phyloP scores from a whole-genome alignment of 176 grass and related monocot genomes.

The Aegilops bicornis region DNA sequence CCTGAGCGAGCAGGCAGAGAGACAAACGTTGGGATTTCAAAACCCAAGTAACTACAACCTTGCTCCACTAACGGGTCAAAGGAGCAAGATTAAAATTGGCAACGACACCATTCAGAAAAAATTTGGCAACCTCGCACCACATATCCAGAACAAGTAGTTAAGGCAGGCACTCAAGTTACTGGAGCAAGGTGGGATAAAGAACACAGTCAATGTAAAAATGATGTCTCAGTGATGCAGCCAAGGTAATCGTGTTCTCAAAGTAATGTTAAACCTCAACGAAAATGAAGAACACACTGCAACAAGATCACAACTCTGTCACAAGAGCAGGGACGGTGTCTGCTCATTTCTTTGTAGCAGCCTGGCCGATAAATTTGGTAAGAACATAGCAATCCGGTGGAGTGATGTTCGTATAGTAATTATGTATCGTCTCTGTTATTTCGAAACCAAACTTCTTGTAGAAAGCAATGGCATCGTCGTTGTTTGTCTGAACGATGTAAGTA shows the following conservation, averaged over 20 bases:
- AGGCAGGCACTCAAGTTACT: slow-evolving; percentile 22
- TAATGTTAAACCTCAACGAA: slow-evolving; percentile 27
- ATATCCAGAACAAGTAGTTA: not conserved
- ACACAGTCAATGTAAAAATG: slow-evolving; percentile 39
- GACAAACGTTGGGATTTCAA: not conserved
- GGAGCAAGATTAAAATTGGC: not conserved
- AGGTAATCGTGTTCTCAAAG: slow-evolving; percentile 13
- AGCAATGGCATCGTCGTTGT: slow-evolving; percentile 80
- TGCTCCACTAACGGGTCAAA: too few relatives aligned
- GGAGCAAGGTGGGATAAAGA: not conserved
- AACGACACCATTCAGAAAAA: not conserved
- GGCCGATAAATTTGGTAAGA: slow-evolving; percentile 66
- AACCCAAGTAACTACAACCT: too few relatives aligned
- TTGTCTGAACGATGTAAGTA: slow-evolving; percentile 99
- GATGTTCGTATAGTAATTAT: slow-evolving; percentile 93
- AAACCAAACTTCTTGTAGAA: slow-evolving; percentile 99
- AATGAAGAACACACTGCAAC: slow-evolving; percentile 22
- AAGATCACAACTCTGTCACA: slow-evolving; percentile 15
- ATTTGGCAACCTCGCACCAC: not conserved
- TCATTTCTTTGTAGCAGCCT: slow-evolving; percentile 69
- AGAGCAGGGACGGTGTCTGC: slow-evolving; percentile 15
- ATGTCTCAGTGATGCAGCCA: slow-evolving; percentile 21
- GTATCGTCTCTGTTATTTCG: slow-evolving; percentile 93
- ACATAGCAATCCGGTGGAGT: slow-evolving; percentile 94
- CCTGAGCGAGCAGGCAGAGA: not conserved